These are phyloP conservation scores for Nemania diffusa DNA, from an alignment of 2,329 filamentous ascomycete species.

Conservation along the genomic window DNA sequence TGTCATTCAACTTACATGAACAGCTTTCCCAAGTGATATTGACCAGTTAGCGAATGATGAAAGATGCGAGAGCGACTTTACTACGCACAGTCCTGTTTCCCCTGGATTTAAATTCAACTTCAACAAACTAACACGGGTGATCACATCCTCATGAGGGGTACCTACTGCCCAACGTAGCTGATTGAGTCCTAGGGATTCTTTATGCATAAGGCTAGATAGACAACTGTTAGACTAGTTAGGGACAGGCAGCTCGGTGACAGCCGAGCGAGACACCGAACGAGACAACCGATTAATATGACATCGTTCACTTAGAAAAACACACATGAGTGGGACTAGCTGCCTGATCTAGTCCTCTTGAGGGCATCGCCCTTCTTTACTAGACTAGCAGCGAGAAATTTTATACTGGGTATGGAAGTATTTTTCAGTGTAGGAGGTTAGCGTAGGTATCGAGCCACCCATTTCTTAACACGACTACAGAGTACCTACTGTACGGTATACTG, in stretches of 20 bases:
- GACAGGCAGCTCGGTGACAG: constrained; percentile 23
- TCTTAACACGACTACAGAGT: neutral
- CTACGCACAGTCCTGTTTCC: constrained; percentile 6
- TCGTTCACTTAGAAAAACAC: constrained; percentile 4
- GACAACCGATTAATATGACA: neutral
- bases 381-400: neutral
- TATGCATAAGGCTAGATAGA: constrained; percentile 5
- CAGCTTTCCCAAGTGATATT: neutral
- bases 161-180: too few species aligned
- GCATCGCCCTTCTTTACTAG: too few species aligned
- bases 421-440: neutral
- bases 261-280: constrained; percentile 28
- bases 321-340: neutral
- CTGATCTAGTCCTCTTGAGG: neutral
- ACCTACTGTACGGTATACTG: neutral
- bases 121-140: constrained; percentile 10
- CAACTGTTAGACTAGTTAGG: constrained; percentile 1
- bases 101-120: constrained; percentile 8
- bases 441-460: neutral
- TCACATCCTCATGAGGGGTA: constrained; percentile 12
- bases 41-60: neutral
- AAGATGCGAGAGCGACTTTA: neutral
- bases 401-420: neutral
- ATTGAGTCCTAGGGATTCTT: neutral
- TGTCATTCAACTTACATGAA: constrained; percentile 24